Evolutionary conservation across 139 green algal species (phyloP).

Genomic region (Chlorella sp.): DNA sequence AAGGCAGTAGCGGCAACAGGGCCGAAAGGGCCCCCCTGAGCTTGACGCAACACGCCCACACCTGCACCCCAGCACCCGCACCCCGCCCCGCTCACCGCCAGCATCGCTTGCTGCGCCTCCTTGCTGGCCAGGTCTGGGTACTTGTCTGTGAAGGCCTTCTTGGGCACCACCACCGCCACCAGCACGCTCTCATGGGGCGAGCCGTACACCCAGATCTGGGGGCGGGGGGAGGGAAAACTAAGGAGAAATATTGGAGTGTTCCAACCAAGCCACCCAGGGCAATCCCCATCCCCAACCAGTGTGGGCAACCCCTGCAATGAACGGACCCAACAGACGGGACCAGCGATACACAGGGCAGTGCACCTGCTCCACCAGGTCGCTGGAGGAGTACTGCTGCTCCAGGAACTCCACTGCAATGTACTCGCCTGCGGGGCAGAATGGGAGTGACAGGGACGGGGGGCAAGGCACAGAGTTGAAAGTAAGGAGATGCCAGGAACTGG

Average conservation of each 20-base stretch:
- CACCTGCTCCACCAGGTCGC: constrained; percentile 80
- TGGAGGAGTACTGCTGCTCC: constrained; percentile 84
- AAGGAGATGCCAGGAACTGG: too few species aligned
- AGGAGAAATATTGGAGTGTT: too few species aligned
- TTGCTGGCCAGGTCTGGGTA: not conserved
- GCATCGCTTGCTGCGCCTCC: constrained; percentile 54
- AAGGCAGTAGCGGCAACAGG: too few species aligned
- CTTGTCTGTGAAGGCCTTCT: constrained; percentile 29
- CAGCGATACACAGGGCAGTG: too few species aligned
- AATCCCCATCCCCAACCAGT: too few species aligned
- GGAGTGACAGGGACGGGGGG: not conserved
- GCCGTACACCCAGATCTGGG: constrained; percentile 83
- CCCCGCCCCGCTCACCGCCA: constrained; percentile 21
- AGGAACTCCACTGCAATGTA: constrained; percentile 92
- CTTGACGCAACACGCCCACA: too few species aligned
- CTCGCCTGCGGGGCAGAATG: constrained; percentile 47
- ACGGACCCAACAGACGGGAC: too few species aligned
- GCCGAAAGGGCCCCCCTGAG: too few species aligned
- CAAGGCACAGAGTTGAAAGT: too few species aligned
- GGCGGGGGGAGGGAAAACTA: too few species aligned
- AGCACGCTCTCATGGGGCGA: constrained; percentile 74
- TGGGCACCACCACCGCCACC: constrained; percentile 91
- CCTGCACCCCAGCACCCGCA: not conserved
- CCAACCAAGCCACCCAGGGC: too few species aligned
- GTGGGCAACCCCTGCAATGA: too few species aligned